Evolutionary conservation across 352 stramenopile species (phyloP).

Genomic region (Phytophthora litchii): DNA sequence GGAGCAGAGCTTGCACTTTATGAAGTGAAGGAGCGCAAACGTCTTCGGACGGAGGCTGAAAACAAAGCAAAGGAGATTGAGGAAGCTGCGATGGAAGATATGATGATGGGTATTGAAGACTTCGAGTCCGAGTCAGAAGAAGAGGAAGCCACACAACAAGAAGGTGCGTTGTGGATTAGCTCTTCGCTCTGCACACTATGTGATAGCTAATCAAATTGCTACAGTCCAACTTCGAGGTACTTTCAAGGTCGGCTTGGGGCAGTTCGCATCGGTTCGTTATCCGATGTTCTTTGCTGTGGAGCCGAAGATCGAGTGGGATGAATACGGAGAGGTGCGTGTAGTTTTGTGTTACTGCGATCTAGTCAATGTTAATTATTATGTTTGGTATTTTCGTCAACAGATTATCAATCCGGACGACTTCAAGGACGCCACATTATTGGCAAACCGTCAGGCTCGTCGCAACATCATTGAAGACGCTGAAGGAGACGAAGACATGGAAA

Average conservation of each 20-base stretch:
- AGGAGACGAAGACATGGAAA: constrained; percentile 74
- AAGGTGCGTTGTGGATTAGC: constrained; percentile 41
- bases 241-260: constrained; percentile 86
- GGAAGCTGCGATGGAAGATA: constrained; percentile 90
- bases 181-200: not conserved
- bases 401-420: constrained; percentile 87
- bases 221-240: constrained; percentile 81
- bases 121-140: constrained; percentile 88
- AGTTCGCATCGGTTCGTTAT: constrained; percentile 85
- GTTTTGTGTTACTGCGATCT: not conserved
- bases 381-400: constrained; percentile 21
- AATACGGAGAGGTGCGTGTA: constrained; percentile 78
- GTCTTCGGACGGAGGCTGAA: constrained; percentile 83
- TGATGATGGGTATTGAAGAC: constrained; percentile 92
- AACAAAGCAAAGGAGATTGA: constrained; percentile 90
- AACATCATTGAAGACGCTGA: constrained; percentile 68
- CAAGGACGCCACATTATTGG: constrained; percentile 71
- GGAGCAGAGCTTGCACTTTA: constrained; percentile 85
- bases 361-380: not conserved
- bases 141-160: constrained; percentile 60
- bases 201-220: constrained; percentile 3
- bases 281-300: constrained; percentile 91
- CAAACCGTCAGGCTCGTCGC: constrained; percentile 66
- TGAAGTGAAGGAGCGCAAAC: constrained; percentile 87
- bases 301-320: constrained; percentile 88